Percentiles rank a stretch among this genome's conserved stretches.
Conservation (phyloP, 225 moss, liverwort and hornwort genomes). For the Marchantia paleacea region DNA sequence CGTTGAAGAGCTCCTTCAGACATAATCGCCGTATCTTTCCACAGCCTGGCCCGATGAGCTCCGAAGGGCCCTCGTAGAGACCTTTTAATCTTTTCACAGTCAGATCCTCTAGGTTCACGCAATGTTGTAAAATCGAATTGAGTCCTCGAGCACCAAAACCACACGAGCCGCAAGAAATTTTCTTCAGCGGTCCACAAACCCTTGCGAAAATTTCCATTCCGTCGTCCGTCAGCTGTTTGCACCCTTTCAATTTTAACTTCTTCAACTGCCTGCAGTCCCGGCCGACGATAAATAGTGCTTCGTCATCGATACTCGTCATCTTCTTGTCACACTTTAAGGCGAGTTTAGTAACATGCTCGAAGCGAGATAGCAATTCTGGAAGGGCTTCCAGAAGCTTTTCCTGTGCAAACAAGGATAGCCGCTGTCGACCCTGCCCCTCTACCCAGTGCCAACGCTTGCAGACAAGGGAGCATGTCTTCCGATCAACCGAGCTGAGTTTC, state of each 20-base stretch:
- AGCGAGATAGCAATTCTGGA: constrained; percentile 59
- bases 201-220: constrained; percentile 81
- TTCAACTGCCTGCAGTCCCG: constrained; percentile 78
- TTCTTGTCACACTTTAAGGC: constrained; percentile 84
- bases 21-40: constrained; percentile 78
- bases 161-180: constrained; percentile 85
- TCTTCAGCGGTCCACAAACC: constrained; percentile 68
- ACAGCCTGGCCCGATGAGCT: constrained; percentile 65
- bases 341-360: constrained; percentile 83
- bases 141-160: constrained; percentile 85
- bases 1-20: constrained; percentile 82
- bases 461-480: constrained; percentile 77
- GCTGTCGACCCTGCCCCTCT: constrained; percentile 82
- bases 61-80: constrained; percentile 54
- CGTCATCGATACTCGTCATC: constrained; percentile 70
- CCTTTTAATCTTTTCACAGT: constrained; percentile 82
- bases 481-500: constrained; percentile 65
- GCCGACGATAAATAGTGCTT: constrained; percentile 64
- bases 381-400: constrained; percentile 56
- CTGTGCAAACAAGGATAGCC: constrained; percentile 59
- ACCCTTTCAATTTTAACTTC: constrained; percentile 91
- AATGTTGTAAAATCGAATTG: constrained; percentile 77
- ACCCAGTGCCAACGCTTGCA: constrained; percentile 86
- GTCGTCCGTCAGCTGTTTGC: constrained; percentile 77
- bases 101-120: constrained; percentile 81